These are phyloP conservation scores for Ogataea minuta DNA, from an alignment of 805 yeast species.

Conservation along the genomic window DNA sequence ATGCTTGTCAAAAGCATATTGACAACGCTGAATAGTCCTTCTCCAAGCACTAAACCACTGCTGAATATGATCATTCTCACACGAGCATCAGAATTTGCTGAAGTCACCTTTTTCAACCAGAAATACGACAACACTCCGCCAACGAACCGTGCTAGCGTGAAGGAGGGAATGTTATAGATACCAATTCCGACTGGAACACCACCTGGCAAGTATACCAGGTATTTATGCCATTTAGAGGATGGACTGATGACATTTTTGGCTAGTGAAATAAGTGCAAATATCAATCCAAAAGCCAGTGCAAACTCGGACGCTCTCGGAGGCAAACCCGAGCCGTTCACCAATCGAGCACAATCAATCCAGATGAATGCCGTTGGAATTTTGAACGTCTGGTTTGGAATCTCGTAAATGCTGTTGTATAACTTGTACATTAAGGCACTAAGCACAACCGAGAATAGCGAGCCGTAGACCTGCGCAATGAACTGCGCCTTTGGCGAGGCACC, in stretches of 20 bases:
- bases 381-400: slow-evolving; percentile 77
- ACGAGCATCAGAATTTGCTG: slow-evolving; percentile 35
- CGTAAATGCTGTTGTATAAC: slow-evolving; percentile 77
- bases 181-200: slow-evolving; percentile 99
- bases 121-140: slow-evolving; percentile 74
- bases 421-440: slow-evolving; percentile 80
- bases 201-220: slow-evolving; percentile 67
- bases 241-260: slow-evolving; percentile 53
- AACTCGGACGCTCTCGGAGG: slow-evolving; percentile 74
- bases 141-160: slow-evolving; percentile 86
- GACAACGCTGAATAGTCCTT: slow-evolving; percentile 82
- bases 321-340: slow-evolving; percentile 86
- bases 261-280: slow-evolving; percentile 69
- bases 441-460: slow-evolving; percentile 80
- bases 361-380: slow-evolving; percentile 93
- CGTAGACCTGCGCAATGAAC: slow-evolving; percentile 84
- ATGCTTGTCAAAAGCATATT: slow-evolving; percentile 76
- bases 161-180: slow-evolving; percentile 88
- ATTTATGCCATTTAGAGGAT: slow-evolving; percentile 28
- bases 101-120: slow-evolving; percentile 45
- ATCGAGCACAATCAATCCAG: slow-evolving; percentile 94
- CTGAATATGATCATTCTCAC: slow-evolving; percentile 83
- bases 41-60: slow-evolving; percentile 91
- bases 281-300: slow-evolving; percentile 57
- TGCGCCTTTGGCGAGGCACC: slow-evolving; percentile 95